A percentile compares a stretch with the other conserved stretches of the same genome.
Evolutionary conservation across 805 yeast species (phyloP).

Genomic region (Scheffersomyces coipomensis): DNA sequence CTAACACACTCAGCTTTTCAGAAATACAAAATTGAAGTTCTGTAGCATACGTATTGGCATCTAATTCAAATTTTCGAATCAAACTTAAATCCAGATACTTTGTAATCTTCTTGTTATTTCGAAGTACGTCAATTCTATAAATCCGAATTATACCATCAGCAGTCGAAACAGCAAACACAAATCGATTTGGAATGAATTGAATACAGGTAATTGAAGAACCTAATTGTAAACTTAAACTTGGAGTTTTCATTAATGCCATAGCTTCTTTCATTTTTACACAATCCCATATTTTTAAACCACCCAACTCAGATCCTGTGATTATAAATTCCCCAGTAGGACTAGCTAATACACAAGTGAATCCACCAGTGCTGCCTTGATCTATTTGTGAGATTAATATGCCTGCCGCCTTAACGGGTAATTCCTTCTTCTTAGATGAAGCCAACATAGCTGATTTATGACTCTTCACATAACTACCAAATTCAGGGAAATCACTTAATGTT

Average conservation of each 20-base stretch:
- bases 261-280: conserved; percentile 53
- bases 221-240: conserved; percentile 47
- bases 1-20: conserved; percentile 41
- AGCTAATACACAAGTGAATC: conserved; percentile 54
- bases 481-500: conserved; percentile 56
- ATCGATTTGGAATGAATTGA: conserved; percentile 50
- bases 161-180: conserved; percentile 58
- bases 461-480: conserved; percentile 52
- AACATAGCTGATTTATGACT: not conserved
- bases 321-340: conserved; percentile 66
- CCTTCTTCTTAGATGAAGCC: conserved; percentile 1
- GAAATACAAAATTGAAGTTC: conserved; percentile 41
- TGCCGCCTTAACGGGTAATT: conserved; percentile 23
- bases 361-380: conserved; percentile 39
- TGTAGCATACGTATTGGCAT: conserved; percentile 42
- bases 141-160: conserved; percentile 45
- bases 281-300: conserved; percentile 79
- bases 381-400: conserved; percentile 64
- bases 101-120: conserved; percentile 30
- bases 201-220: conserved; percentile 51
- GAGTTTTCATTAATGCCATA: conserved; percentile 50
- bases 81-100: conserved; percentile 25
- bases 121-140: conserved; percentile 28
- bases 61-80: conserved; percentile 42
- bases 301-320: conserved; percentile 76